These are phyloP conservation scores for Suillus ampliporus DNA, from an alignment of 768 basidiomycete species.

Conservation along the genomic window DNA sequence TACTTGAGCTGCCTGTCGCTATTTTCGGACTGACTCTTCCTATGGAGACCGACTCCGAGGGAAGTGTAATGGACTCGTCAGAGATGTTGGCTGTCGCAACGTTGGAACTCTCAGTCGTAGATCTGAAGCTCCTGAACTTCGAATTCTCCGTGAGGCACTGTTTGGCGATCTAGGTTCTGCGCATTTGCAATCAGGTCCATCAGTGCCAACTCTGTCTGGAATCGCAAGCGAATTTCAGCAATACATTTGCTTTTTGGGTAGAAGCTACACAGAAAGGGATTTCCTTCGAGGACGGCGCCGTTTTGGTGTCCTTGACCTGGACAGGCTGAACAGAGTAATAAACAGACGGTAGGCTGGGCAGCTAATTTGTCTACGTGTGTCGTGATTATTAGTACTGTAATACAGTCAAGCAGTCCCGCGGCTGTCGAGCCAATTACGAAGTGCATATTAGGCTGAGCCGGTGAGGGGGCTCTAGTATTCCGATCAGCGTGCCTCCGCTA, in stretches of 20 bases:
- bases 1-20: background rate
- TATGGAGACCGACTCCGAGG: background rate
- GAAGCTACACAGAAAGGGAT: background rate
- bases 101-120: background rate
- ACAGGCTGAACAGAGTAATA: background rate
- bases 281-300: background rate
- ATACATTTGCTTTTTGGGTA: background rate
- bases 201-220: background rate
- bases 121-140: background rate
- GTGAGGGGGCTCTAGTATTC: background rate
- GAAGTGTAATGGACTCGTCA: background rate
- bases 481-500: background rate
- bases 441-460: too few relatives aligned
- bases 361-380: background rate
- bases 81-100: background rate
- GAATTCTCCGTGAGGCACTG: conserved; percentile 1
- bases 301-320: background rate
- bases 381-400: background rate
- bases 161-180: background rate
- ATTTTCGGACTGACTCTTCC: background rate
- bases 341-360: too few relatives aligned
- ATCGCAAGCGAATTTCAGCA: background rate
- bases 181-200: background rate
- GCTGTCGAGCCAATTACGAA: background rate
- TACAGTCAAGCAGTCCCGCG: background rate